Base-by-base conservation (phyloP, 2,329 filamentous ascomycete genomes). In the Colletotrichum salicis region DNA sequence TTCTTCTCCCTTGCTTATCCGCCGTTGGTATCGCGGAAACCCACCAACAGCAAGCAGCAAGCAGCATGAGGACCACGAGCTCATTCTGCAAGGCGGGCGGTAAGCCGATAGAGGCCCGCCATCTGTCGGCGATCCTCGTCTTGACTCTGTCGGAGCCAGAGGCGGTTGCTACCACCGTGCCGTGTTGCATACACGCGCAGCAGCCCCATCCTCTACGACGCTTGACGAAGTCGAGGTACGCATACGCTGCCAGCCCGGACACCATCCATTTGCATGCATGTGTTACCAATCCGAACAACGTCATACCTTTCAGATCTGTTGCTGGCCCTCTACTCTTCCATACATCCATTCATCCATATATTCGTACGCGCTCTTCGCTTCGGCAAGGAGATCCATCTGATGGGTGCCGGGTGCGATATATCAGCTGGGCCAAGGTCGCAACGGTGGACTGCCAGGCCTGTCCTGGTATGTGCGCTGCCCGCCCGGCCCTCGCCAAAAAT, bases 191-290 rank as follows among this genome's bases (percentile, higher is more conserved):
- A 48, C 7, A 19, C 19, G 19, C 41, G 19, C 41, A 19, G 19
- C 41, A 19, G 41, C 8, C 41, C 41, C 19, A 7, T 8, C 19
- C 41, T n/a, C 19, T 48, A n/a, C 41, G 15, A 48, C 41, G 45
- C 29, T 62, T 19, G 13, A 7, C 12, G 31, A 60, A 15, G 57
- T 22, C n/a, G 29, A 48, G 41, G 41, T n/a, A n/a, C 29, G 33
- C 29, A 15, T 48, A n/a, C 45, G 31, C 45, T 54, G 13, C 15
- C 33, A 54, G 8, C 22, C 37, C 51, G 35, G 52, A 60, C 27
- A 57, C 41, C 24, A 37, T 35, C 66, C 66, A 41, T 64, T 64
- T 33, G 33, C 51, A 22, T 64, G 35, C 51, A 51, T 37, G 66
- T 22, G 52, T 52, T 64, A 57, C 51, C 52, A 60, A 37, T 64